These are phyloP conservation scores for Graphilbum ipis-grandicollis DNA, from an alignment of 2,329 filamentous ascomycete species.

Conservation along the genomic window DNA sequence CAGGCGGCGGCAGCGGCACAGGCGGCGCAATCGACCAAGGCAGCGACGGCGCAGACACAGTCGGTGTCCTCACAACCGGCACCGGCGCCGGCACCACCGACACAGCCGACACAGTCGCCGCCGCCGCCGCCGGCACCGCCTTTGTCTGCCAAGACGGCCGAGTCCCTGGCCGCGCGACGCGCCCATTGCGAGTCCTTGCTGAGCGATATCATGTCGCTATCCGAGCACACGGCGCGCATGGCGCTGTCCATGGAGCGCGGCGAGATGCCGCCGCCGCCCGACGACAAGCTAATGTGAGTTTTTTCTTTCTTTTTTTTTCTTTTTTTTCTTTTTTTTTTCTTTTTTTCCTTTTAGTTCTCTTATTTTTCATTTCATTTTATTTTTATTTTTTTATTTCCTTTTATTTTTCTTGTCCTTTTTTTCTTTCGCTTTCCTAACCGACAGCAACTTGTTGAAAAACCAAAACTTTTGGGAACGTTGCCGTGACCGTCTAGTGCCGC, in stretches of 20 bases:
- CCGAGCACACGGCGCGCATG: slow-evolving; percentile 24
- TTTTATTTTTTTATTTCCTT: slow-evolving; percentile 2
- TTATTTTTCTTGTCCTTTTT: neutral
- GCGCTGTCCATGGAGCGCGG: slow-evolving; percentile 17
- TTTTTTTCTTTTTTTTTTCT: neutral
- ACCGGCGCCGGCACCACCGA: too few species aligned
- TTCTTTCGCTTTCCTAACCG: neutral
- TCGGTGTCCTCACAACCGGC: too few species aligned
- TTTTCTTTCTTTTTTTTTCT: neutral
- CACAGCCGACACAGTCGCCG: too few species aligned
- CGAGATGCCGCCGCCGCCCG: slow-evolving; percentile 9
- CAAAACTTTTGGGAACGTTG: slow-evolving; percentile 10
- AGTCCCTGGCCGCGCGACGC: slow-evolving; percentile 6
- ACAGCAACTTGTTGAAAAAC: slow-evolving; percentile 8
- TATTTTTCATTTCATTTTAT: neutral
- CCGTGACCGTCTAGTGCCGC: slow-evolving; percentile 6
- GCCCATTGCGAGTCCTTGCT: slow-evolving; percentile 15
- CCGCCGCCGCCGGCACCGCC: neutral
- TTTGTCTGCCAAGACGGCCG: slow-evolving; percentile 5
- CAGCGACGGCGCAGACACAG: too few species aligned
- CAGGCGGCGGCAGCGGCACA: too few species aligned
- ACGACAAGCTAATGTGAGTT: slow-evolving; percentile 7
- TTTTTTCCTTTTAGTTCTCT: neutral
- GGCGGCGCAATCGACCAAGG: too few species aligned
- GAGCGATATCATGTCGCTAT: slow-evolving; percentile 21